phyloP scores from a whole-genome alignment of 208 protist genomes.

The Herpetomonas samuelpessoai region DNA sequence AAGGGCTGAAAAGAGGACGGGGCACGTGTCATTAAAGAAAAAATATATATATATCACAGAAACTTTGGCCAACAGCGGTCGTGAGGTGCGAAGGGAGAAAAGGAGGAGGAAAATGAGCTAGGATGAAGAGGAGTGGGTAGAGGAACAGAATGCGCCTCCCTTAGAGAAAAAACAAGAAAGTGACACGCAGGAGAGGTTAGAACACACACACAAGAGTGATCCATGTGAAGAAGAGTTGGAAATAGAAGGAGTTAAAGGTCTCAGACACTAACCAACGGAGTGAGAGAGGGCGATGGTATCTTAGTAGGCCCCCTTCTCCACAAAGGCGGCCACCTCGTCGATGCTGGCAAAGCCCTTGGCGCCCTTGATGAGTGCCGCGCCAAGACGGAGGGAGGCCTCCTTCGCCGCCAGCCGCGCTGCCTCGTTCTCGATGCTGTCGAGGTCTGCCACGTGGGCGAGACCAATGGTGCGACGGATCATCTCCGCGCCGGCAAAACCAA shows the following conservation, averaged over 20 bases:
- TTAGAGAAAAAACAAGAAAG: conserved; percentile 12
- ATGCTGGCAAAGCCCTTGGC: conserved; percentile 8
- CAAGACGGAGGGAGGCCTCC: conserved; percentile 21
- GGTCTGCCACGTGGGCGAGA: conserved; percentile 36
- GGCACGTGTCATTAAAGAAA: no score
- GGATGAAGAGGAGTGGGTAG: no score
- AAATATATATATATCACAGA: no score
- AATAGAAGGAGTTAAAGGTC: background rate
- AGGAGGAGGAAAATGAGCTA: conserved; percentile 10
- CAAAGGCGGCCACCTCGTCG: conserved; percentile 13
- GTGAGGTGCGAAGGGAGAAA: no score
- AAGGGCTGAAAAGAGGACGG: no score
- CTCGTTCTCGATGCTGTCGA: conserved; percentile 18
- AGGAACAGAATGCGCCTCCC: no score
- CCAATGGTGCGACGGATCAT: conserved; percentile 33
- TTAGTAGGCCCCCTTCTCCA: conserved; percentile 12
- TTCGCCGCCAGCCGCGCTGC: conserved; percentile 16
- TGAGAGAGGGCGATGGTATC: no score
- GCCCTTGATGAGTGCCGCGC: conserved; percentile 18
- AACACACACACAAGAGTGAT: conserved; percentile 3
- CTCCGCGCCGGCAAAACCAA: conserved; percentile 33
- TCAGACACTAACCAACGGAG: no score
- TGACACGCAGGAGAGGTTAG: background rate
- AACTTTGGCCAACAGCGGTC: no score
- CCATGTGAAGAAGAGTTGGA: background rate